Percentiles rank a stretch among this genome's conserved stretches.
phyloP scores from a whole-genome alignment of 106 monocot species.

The Dioscorea alata region DNA sequence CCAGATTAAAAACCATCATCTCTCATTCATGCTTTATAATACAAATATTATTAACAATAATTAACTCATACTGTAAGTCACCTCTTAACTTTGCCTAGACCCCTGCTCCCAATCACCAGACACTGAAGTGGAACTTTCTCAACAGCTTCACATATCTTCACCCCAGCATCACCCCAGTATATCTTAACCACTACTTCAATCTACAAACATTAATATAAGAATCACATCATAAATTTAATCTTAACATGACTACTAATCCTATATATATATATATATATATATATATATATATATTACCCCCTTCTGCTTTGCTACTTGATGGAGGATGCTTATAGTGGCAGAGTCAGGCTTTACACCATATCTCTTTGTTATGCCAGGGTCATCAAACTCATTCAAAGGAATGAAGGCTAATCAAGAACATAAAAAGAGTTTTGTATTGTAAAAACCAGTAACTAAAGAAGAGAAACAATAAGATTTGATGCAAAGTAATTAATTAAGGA shows the following conservation, averaged over 20 bases:
- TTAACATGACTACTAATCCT: neutral
- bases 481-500: neutral
- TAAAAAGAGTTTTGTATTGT: neutral
- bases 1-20: neutral
- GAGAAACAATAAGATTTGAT: neutral
- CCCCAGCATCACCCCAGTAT: slow-evolving; percentile 19
- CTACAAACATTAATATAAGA: neutral
- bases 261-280: neutral
- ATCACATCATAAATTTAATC: too few species aligned
- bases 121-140: slow-evolving; percentile 18
- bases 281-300: slow-evolving; percentile 6
- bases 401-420: slow-evolving; percentile 12
- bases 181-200: slow-evolving; percentile 25
- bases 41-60: neutral
- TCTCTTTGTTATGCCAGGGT: slow-evolving; percentile 14
- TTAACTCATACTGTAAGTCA: neutral
- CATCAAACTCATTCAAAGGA: slow-evolving; percentile 19
- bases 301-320: slow-evolving; percentile 9
- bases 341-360: slow-evolving; percentile 23
- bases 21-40: neutral
- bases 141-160: slow-evolving; percentile 26
- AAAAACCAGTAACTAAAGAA: neutral
- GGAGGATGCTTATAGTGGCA: slow-evolving; percentile 18
- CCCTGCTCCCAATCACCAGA: slow-evolving; percentile 24
- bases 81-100: slow-evolving; percentile 28